Conservation (phyloP, 148 eudicot species). For the Pouteria glomerata region DNA sequence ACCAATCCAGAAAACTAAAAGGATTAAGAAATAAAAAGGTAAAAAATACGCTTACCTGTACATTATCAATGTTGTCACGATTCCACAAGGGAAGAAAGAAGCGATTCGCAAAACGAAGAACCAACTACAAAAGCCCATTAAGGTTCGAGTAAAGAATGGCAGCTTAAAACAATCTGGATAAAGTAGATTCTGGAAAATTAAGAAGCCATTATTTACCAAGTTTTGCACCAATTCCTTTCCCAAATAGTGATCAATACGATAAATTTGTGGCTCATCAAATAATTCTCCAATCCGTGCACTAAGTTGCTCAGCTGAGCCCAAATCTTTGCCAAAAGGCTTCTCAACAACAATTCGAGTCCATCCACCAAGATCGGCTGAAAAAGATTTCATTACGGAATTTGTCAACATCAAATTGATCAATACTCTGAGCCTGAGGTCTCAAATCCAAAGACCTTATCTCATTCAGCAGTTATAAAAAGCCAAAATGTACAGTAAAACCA, state of each 20-base stretch:
- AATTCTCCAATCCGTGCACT: conserved; percentile 85
- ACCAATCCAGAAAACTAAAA: neutral
- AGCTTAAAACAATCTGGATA: neutral
- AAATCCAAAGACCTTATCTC: neutral
- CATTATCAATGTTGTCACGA: conserved; percentile 81
- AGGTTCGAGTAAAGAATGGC: neutral
- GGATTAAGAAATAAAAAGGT: neutral
- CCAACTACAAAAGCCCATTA: conserved; percentile 54
- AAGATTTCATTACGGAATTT: conserved; percentile 13
- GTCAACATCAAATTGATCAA: neutral
- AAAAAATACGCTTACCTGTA: conserved; percentile 51
- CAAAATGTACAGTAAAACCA: neutral
- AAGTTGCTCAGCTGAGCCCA: conserved; percentile 78
- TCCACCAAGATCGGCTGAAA: conserved; percentile 83
- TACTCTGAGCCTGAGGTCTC: no score
- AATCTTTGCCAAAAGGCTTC: conserved; percentile 95
- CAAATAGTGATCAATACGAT: conserved; percentile 93
- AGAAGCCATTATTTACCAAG: conserved; percentile 46
- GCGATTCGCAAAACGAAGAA: conserved; percentile 96
- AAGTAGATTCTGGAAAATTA: conserved; percentile 5
- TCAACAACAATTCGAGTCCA: conserved; percentile 98
- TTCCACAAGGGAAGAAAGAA: conserved; percentile 91
- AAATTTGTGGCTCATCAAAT: conserved; percentile 88
- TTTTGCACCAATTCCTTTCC: conserved; percentile 99
- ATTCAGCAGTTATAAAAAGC: neutral